Base-by-base conservation (phyloP, 176 grass and related monocot species). In the Hsuehochloa calcarea region DNA sequence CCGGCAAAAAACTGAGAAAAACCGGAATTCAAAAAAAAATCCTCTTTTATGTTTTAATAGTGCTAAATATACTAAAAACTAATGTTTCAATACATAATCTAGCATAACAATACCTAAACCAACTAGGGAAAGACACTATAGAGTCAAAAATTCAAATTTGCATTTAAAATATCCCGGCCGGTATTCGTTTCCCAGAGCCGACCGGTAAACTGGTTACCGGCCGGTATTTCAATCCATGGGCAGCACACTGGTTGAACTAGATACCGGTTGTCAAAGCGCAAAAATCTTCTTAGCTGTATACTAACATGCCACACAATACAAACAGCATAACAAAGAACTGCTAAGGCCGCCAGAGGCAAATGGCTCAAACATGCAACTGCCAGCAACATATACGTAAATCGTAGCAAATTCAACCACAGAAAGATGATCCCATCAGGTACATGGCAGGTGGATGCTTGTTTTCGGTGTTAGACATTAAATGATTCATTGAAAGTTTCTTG, bases 391-490 rank as follows among this genome's bases (percentile, higher is more conserved):
- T 11, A 81, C 52, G 31, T 49, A 80, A 80, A 82, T 37, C n/a
- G 15, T 74, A 68, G 47, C 17, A 68, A 83, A 83, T 87, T 87
- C 68, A 83, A 79, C 80, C 79, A 79, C 12, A 10, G 1, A 61
- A 68, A 74, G 61, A 80, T 52, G 75, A 82, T 80, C 26, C 37
- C 38, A 74, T 61, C 34, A 37, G 79, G 61, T 74, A 67, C 79
- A 90, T 46, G 45, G 49, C 29, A 7, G 29, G 20, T 38, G 62
- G 25, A 78, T 37, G 70, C 13, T 37, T 47, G 84, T 87, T 70
- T 56, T 72, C 66, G 12, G 46, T 54, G 85, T 83, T 80, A 81
- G 62, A 75, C 75, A 84, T 64, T 80, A 87, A 75, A 75, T 79
- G 62, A 20, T 84, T 65, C 74, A 54, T 69, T 44, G 12, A 20